Percentiles rank a stretch among this genome's conserved stretches.
phyloP scores from a whole-genome alignment of 257 asterid genomes.

The Ocimum tenuiflorum region DNA sequence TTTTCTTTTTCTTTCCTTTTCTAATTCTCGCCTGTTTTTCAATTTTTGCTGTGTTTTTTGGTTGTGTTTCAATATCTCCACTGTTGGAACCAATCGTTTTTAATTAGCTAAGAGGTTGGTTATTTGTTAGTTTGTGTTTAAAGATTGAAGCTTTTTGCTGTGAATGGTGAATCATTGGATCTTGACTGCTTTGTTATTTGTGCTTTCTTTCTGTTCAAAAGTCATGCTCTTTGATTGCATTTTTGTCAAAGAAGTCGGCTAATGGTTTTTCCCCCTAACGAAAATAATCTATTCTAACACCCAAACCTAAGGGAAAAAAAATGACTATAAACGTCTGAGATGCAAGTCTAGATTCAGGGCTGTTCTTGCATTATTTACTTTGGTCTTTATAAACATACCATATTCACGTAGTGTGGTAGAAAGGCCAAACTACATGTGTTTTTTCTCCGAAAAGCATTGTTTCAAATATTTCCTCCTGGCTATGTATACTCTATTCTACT shows the following conservation, averaged over 20 bases:
- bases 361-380: not conserved
- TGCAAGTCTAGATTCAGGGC: not conserved
- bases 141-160: not conserved
- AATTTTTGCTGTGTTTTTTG: too few relatives aligned
- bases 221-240: not conserved
- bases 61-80: not conserved
- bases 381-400: not conserved
- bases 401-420: not conserved
- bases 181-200: not conserved
- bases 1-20: not conserved
- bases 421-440: not conserved
- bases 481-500: not conserved
- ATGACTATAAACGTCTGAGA: not conserved
- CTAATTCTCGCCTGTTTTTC: too few relatives aligned
- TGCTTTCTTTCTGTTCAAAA: not conserved
- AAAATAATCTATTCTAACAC: not conserved
- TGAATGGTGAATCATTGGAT: not conserved
- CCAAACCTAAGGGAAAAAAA: not conserved
- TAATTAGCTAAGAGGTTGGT: not conserved
- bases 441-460: not conserved
- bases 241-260: not conserved
- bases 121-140: not conserved
- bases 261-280: not conserved
- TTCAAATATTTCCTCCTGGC: not conserved
- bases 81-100: not conserved